These are phyloP conservation scores for Nakazawaea populi DNA, from an alignment of 805 yeast genomes.

Conservation along the genomic window DNA sequence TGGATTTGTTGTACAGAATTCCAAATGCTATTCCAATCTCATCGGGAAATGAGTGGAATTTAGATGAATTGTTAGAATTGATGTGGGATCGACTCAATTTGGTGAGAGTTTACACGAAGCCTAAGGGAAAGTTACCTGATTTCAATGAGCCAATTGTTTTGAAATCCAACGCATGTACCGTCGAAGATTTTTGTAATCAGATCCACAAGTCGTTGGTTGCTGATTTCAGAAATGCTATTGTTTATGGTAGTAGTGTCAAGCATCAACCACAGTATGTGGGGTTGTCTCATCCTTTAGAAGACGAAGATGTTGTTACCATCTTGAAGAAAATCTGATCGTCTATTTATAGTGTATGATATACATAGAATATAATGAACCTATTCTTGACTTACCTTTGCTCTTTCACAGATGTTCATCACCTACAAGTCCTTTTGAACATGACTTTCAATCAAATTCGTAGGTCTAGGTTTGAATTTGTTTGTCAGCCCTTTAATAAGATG, in stretches of 20 bases:
- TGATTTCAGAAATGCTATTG: conserved; percentile 89
- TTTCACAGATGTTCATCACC: no score
- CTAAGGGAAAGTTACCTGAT: conserved; percentile 92
- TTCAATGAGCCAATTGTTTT: conserved; percentile 92
- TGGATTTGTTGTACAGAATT: conserved; percentile 82
- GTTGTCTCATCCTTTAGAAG: conserved; percentile 73
- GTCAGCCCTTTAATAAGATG: no score
- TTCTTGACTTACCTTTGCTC: background rate
- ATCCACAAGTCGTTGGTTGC: conserved; percentile 93
- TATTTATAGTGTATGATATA: background rate
- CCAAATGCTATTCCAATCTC: conserved; percentile 98
- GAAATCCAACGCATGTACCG: conserved; percentile 73
- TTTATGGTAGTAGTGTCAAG: conserved; percentile 90
- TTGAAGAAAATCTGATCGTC: conserved; percentile 50
- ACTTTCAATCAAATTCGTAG: background rate
- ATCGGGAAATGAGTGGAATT: conserved; percentile 93
- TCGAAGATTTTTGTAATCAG: conserved; percentile 94
- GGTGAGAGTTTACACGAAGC: conserved; percentile 95
- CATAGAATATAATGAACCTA: conserved; percentile 2
- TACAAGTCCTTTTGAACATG: background rate
- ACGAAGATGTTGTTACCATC: conserved; percentile 96
- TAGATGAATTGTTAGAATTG: conserved; percentile 86
- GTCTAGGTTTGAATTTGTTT: background rate
- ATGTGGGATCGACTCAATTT: conserved; percentile 94
- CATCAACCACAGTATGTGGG: conserved; percentile 98